Percentiles rank a stretch among this genome's conserved stretches.
These are phyloP conservation scores for Ilyonectria destructans DNA, from an alignment of 2,329 filamentous ascomycete species.

Conservation along the genomic window DNA sequence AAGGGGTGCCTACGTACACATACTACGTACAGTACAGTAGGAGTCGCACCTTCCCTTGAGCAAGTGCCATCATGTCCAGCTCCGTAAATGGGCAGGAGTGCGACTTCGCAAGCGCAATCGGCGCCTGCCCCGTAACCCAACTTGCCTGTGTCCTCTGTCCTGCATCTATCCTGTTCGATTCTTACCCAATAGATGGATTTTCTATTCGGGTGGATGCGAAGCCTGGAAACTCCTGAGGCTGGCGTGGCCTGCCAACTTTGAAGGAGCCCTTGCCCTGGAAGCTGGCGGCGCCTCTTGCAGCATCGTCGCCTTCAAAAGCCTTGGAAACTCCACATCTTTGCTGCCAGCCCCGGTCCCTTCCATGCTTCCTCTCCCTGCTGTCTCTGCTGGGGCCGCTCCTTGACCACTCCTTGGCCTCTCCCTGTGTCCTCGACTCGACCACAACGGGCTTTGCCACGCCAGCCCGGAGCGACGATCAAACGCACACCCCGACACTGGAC, in stretches of 20 bases:
- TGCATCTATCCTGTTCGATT: neutral
- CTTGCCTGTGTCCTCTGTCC: neutral
- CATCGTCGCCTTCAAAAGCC: conserved; percentile 17
- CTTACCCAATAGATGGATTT: neutral
- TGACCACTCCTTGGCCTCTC: conserved; percentile 10
- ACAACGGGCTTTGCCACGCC: conserved; percentile 16
- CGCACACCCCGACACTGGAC: conserved; percentile 13
- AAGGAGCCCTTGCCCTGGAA: conserved; percentile 22
- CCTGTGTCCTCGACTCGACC: conserved; percentile 26
- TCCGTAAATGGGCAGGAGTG: neutral
- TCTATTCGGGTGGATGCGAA: neutral
- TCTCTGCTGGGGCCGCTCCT: neutral
- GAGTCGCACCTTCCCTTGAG: neutral
- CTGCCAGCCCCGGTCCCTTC: conserved; percentile 15
- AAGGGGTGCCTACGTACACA: neutral
- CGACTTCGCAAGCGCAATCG: neutral
- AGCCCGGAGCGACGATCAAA: conserved; percentile 27
- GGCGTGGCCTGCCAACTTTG: conserved; percentile 5
- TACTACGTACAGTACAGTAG: no score
- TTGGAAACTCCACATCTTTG: conserved; percentile 20
- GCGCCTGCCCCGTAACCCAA: neutral
- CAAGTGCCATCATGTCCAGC: neutral
- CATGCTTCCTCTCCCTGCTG: conserved; percentile 1
- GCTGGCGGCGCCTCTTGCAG: conserved; percentile 18
- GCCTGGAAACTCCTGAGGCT: neutral